phyloP scores from a whole-genome alignment of 73 alveolate species.

The Paramecium primaurelia region DNA sequence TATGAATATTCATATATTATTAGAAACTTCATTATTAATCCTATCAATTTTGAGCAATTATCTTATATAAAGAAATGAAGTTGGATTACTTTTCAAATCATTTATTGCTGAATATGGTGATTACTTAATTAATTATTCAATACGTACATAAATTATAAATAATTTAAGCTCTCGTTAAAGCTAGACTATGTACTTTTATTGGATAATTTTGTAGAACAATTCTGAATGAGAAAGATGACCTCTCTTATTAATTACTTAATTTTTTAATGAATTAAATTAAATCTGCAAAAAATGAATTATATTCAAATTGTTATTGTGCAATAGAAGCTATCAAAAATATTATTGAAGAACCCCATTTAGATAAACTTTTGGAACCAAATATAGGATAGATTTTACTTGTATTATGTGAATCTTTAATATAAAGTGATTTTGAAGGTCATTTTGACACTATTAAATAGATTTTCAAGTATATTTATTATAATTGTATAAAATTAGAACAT shows the following conservation, averaged over 20 bases:
- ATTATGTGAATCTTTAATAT: not conserved
- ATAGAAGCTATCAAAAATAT: not conserved
- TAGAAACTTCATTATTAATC: not conserved
- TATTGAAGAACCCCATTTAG: not conserved
- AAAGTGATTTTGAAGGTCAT: not conserved
- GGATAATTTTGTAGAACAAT: not conserved
- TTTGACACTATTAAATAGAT: not conserved
- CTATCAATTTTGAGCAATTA: not conserved
- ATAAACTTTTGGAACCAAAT: not conserved
- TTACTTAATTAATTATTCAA: not conserved
- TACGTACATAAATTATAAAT: not conserved
- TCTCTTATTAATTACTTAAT: not conserved
- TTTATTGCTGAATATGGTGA: not conserved
- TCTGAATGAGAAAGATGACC: not conserved
- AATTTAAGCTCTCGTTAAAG: not conserved
- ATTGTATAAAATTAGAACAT: not conserved
- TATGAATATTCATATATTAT: not conserved
- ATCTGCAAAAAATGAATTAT: not conserved
- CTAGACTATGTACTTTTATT: not conserved
- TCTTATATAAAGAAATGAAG: not conserved
- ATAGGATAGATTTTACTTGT: not conserved
- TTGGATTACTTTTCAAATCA: not conserved
- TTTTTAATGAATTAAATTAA: not conserved
- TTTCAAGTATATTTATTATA: not conserved
- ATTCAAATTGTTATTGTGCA: not conserved